phyloP scores from a whole-genome alignment of 768 basidiomycete species.

The Leccinum fibrillosum region DNA sequence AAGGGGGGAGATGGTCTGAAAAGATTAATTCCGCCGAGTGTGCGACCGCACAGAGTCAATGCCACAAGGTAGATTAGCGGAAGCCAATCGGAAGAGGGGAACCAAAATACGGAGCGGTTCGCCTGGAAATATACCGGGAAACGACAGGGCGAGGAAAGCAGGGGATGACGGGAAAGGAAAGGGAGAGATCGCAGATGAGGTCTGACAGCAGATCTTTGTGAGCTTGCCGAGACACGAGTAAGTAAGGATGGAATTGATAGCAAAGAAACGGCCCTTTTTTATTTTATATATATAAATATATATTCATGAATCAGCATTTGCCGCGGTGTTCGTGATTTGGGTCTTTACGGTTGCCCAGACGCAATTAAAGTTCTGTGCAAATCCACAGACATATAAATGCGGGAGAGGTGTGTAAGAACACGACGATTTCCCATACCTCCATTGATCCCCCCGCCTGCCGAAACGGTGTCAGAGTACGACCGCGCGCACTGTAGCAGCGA shows the following conservation, averaged over 20 bases:
- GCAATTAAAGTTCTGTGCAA: conserved; percentile 31
- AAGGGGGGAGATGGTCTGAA: conserved; percentile 44
- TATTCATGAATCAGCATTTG: conserved; percentile 24
- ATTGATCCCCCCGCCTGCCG: background rate
- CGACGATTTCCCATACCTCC: conserved; percentile 15
- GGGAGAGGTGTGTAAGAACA: conserved; percentile 7
- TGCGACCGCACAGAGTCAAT: conserved; percentile 26
- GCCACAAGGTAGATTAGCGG: conserved; percentile 38
- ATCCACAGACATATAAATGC: conserved; percentile 32
- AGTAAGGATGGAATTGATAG: conserved; percentile 26
- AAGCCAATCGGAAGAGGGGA: conserved; percentile 48
- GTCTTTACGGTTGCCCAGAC: conserved; percentile 16
- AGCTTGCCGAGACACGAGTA: conserved; percentile 26
- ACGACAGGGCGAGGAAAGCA: conserved; percentile 39
- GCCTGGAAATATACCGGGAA: conserved; percentile 37
- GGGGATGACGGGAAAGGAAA: conserved; percentile 32
- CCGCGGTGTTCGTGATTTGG: conserved; percentile 29
- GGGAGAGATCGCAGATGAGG: conserved; percentile 15
- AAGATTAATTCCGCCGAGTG: conserved; percentile 32
- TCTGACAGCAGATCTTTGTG: conserved; percentile 21
- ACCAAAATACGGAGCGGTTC: conserved; percentile 44
- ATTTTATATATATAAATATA: background rate
- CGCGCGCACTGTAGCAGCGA: conserved; percentile 5
- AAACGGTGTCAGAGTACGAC: background rate
- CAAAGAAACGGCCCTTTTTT: conserved; percentile 28